A percentile compares a stretch with the other conserved stretches of the same genome.
phyloP scores from a whole-genome alignment of 108 stramenopile genomes.

The Cyclotella cryptica region DNA sequence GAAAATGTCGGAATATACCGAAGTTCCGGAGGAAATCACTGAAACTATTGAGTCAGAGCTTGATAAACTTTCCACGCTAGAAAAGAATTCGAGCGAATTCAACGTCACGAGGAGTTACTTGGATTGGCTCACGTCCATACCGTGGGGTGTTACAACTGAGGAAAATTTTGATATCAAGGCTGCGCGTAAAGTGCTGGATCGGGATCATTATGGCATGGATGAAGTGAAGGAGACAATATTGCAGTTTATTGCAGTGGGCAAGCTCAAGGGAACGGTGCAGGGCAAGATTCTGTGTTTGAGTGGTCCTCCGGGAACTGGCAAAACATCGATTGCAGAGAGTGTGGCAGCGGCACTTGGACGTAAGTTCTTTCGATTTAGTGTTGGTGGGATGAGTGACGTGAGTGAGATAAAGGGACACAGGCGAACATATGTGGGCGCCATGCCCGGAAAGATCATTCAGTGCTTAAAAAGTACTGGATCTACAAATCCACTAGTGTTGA shows the following conservation, averaged over 20 bases:
- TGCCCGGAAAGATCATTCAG: conserved; percentile 98
- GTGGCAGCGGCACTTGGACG: conserved; percentile 93
- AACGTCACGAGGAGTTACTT: conserved; percentile 95
- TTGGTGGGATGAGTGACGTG: conserved; percentile 95
- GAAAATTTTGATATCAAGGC: conserved; percentile 91
- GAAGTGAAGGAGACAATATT: conserved; percentile 97
- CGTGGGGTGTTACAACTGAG: conserved; percentile 87
- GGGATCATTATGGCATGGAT: conserved; percentile 96
- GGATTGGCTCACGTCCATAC: conserved; percentile 96
- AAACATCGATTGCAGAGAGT: conserved; percentile 84
- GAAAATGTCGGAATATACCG: conserved; percentile 69
- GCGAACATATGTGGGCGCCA: conserved; percentile 97
- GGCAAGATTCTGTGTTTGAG: conserved; percentile 96
- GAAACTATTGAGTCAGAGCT: conserved; percentile 89
- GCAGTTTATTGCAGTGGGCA: conserved; percentile 98
- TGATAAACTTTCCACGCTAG: conserved; percentile 90
- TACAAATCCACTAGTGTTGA: conserved; percentile 93
- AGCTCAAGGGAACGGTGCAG: conserved; percentile 91
- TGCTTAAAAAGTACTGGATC: conserved; percentile 89
- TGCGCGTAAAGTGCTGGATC: conserved; percentile 82
- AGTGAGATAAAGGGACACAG: conserved; percentile 99
- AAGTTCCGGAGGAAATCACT: conserved; percentile 77
- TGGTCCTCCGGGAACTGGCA: conserved; percentile 95
- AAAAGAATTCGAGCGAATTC: conserved; percentile 97
- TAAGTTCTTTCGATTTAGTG: conserved; percentile 96